Percentiles rank a stretch among this genome's conserved stretches.
Conservation (phyloP, 2,329 filamentous ascomycete species). For the Diaporthe vaccinii region DNA sequence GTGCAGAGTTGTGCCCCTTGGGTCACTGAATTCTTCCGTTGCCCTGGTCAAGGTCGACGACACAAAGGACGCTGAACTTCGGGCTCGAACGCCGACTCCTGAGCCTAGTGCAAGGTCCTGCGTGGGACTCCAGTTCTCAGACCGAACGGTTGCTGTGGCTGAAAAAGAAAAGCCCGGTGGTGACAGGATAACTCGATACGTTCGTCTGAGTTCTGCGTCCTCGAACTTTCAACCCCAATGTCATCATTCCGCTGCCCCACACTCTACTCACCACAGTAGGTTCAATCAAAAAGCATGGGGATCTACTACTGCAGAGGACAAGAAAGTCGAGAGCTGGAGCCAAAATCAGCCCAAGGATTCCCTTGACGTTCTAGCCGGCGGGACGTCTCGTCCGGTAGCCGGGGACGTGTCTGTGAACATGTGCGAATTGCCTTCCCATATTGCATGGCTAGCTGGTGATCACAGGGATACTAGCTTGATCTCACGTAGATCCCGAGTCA, state of each 20-base stretch:
- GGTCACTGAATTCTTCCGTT: background rate
- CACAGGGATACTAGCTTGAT: conserved; percentile 35
- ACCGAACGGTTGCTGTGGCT: background rate
- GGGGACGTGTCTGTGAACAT: conserved; percentile 33
- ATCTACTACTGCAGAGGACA: background rate
- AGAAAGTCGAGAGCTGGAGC: background rate
- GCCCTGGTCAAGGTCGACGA: conserved; percentile 3
- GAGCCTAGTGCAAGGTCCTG: background rate
- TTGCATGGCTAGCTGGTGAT: conserved; percentile 27
- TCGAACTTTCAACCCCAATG: conserved; percentile 28
- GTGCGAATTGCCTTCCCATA: conserved; percentile 16
- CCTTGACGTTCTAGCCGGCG: conserved; percentile 36
- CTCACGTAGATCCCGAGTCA: conserved; percentile 36
- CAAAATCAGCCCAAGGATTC: conserved; percentile 19
- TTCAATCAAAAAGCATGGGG: conserved; percentile 16
- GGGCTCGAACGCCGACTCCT: background rate
- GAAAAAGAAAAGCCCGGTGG: conserved; percentile 12
- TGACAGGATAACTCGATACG: conserved; percentile 16
- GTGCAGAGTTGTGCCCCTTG: background rate
- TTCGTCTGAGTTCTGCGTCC: conserved; percentile 15
- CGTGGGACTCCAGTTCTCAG: background rate
- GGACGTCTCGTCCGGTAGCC: conserved; percentile 35
- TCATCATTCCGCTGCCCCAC: conserved; percentile 31
- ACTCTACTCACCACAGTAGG: background rate
- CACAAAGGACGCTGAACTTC: background rate